Evolutionary conservation across 2,329 filamentous ascomycete genomes (phyloP).

Genomic region (Leptographium radiaticola): DNA sequence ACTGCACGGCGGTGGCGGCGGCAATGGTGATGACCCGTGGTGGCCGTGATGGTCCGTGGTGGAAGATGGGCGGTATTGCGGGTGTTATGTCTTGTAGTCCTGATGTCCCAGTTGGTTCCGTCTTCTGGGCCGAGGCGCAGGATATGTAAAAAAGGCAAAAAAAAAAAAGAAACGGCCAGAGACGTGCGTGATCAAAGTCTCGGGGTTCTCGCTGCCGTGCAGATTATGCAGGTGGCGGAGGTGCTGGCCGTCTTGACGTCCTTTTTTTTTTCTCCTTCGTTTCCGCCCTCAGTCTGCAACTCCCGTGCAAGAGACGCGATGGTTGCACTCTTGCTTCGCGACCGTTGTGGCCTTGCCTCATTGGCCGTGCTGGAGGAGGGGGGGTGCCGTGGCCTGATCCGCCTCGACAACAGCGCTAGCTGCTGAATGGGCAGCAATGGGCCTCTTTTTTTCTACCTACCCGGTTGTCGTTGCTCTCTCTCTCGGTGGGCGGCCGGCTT

Average conservation of each 20-base stretch:
- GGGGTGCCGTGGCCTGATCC: background rate
- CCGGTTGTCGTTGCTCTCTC: background rate
- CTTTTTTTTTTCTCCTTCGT: background rate
- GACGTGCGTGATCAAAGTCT: no score
- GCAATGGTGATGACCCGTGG: no score
- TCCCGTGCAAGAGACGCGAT: background rate
- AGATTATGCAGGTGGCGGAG: background rate
- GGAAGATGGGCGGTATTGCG: no score
- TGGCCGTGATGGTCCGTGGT: no score
- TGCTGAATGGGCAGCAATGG: constrained; percentile 1
- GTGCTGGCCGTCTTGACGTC: background rate
- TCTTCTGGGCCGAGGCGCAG: no score
- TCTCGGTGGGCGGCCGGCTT: no score
- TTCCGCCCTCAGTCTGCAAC: background rate
- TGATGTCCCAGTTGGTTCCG: no score
- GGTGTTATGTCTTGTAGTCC: no score
- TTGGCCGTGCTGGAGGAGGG: background rate
- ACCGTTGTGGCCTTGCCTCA: background rate
- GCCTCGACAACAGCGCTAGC: background rate
- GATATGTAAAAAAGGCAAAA: no score
- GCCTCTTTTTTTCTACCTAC: background rate
- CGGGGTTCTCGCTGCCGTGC: background rate
- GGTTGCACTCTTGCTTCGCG: background rate
- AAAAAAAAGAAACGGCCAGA: no score
- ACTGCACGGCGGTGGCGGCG: no score